These are phyloP conservation scores for Dianthus caryophyllus DNA, from an alignment of 148 eudicot genomes.

Conservation along the genomic window DNA sequence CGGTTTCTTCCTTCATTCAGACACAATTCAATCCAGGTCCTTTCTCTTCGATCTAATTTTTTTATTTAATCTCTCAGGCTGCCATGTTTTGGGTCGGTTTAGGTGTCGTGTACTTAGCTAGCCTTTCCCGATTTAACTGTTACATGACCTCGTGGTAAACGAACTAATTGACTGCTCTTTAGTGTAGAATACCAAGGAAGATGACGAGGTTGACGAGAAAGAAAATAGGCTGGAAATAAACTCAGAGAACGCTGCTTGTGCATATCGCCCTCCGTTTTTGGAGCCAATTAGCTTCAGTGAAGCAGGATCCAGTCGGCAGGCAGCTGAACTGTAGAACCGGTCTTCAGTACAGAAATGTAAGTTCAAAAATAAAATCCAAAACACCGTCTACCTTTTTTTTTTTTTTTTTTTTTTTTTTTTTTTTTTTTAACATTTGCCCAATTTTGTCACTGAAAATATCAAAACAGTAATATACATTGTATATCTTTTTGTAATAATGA, in stretches of 20 bases:
- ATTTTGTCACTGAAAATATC: no score
- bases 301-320: slow-evolving; percentile 44
- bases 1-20: slow-evolving; percentile 79
- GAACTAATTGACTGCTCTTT: background rate
- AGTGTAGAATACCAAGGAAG: slow-evolving; percentile 50
- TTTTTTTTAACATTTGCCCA: no score
- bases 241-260: slow-evolving; percentile 46
- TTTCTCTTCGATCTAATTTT: background rate
- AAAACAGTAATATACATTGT: no score
- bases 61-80: background rate
- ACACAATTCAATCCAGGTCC: slow-evolving; percentile 58
- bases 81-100: background rate
- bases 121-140: background rate
- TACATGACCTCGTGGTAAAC: no score
- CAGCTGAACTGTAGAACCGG: background rate
- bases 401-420: no score
- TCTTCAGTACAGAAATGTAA: background rate
- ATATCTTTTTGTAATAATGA: no score
- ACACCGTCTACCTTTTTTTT: no score
- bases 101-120: background rate
- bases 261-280: slow-evolving; percentile 73
- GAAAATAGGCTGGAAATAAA: slow-evolving; percentile 37
- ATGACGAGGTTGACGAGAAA: slow-evolving; percentile 62
- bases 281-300: slow-evolving; percentile 32
- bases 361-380: background rate